Base-by-base conservation (phyloP, 1,139 yeast species). In the Blastobotrys indianensis region DNA sequence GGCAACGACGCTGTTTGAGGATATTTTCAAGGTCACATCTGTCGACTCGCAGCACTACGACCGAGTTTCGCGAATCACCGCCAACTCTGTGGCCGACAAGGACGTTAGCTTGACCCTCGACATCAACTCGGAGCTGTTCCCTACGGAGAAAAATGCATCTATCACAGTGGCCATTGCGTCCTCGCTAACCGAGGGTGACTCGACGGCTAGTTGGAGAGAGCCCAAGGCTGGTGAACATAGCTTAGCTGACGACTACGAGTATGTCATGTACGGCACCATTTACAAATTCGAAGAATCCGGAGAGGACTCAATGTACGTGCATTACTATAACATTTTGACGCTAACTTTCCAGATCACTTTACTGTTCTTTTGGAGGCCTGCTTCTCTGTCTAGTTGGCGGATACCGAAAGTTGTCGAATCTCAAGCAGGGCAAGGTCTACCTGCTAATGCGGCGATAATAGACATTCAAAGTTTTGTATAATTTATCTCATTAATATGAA, bases 181-280 rank as follows among this genome's bases (percentile, higher is more conserved):
- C 25, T 73, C 88, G 1, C 72, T 90, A 51, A 70, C 76, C 7
- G 57, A 76, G 30, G 82, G 77, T 39, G 71, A 78, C 17, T 75
- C 75, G 47, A 72, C 82, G 13, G 79, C 79, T 54, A 82, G 86
- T 32, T 92, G 97, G 97, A 82, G 97, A 70, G 69, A 67, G 44
- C 76, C 84, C 11, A 16, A 10, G 11, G 16, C 15, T 9, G 85
- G 82, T 49, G 96, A 88, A 57, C 76, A 83, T 59, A 79, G 94
- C 1, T 74, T 92, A 61, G 96, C 97, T 51, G 97, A 92, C 63
- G 97, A 92, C 62, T 92, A 88, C 69, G 98, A 94, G 64, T 94
- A 94, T 60, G 97, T 92, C 57, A 92, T 92, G 97, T 83, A 90
- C 66, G 99, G 99, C 49, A 90, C 97, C 12, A 95, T 94, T 41